Conservation (phyloP, 352 stramenopile genomes). For the Globisporangium heterothallicum region DNA sequence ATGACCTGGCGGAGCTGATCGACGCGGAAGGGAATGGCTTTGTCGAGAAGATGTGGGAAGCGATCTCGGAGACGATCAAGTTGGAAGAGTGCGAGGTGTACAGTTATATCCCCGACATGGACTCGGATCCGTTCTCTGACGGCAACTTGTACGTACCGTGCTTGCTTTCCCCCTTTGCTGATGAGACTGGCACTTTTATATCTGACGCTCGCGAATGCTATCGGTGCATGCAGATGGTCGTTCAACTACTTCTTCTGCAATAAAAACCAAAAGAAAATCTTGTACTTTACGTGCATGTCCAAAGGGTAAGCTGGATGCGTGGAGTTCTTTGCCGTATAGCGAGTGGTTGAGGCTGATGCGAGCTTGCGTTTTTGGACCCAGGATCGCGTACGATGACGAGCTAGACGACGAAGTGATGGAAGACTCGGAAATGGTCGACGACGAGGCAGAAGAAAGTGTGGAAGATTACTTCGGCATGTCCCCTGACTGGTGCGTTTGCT, state of each 20-base stretch:
- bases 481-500: slow-evolving; percentile 56
- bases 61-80: slow-evolving; percentile 77
- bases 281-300: slow-evolving; percentile 93
- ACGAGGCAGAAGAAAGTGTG: slow-evolving; percentile 72
- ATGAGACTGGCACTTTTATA: neutral
- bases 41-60: slow-evolving; percentile 98
- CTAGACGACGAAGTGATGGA: slow-evolving; percentile 84
- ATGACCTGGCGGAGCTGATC: slow-evolving; percentile 82
- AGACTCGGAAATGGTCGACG: slow-evolving; percentile 52
- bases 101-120: slow-evolving; percentile 92
- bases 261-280: slow-evolving; percentile 89
- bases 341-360: neutral
- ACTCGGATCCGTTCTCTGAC: slow-evolving; percentile 90
- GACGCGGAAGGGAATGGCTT: slow-evolving; percentile 99
- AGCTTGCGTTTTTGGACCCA: slow-evolving; percentile 17
- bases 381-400: slow-evolving; percentile 52
- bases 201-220: neutral
- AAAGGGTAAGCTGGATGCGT: slow-evolving; percentile 59
- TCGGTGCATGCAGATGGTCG: slow-evolving; percentile 56
- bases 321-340: neutral
- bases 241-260: slow-evolving; percentile 97
- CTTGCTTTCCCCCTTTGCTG: neutral
- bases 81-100: slow-evolving; percentile 90
- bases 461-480: slow-evolving; percentile 87
- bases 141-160: slow-evolving; percentile 71